phyloP scores from a whole-genome alignment of 495 filamentous ascomycete genomes.

The Elasticomyces elasticus region DNA sequence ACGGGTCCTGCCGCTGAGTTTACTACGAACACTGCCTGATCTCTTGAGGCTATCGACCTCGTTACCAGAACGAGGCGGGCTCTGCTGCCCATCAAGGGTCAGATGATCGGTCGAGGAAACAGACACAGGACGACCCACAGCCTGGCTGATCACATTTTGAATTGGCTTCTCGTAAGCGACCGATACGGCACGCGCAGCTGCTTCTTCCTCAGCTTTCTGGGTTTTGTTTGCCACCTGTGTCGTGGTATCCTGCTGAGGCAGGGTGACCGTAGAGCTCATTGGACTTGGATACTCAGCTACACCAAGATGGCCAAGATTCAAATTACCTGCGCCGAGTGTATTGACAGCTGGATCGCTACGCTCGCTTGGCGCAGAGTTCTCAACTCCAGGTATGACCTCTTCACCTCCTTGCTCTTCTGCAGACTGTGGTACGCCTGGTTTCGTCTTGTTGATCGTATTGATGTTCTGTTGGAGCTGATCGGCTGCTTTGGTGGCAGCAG shows the following conservation, averaged over 20 bases:
- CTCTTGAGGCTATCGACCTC: slow-evolving; percentile 62
- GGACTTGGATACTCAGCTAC: slow-evolving; percentile 47
- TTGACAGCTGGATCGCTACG: slow-evolving; percentile 57
- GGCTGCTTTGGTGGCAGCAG: slow-evolving; percentile 90
- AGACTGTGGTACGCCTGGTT: not conserved
- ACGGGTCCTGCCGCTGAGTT: slow-evolving; percentile 49
- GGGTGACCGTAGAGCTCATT: slow-evolving; percentile 39
- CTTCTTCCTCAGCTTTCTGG: slow-evolving; percentile 47
- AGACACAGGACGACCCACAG: slow-evolving; percentile 23
- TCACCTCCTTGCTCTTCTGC: slow-evolving; percentile 32
- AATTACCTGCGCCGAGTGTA: slow-evolving; percentile 78
- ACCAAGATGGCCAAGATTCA: slow-evolving; percentile 75
- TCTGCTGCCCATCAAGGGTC: slow-evolving; percentile 23
- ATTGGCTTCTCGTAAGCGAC: slow-evolving; percentile 48
- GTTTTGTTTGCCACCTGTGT: slow-evolving; percentile 38
- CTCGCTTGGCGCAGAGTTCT: slow-evolving; percentile 23
- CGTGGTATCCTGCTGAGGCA: slow-evolving; percentile 34
- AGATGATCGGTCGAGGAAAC: slow-evolving; percentile 23
- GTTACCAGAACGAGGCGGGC: slow-evolving; percentile 52
- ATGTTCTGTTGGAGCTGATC: slow-evolving; percentile 73
- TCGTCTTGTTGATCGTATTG: slow-evolving; percentile 38
- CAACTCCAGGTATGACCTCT: slow-evolving; percentile 29
- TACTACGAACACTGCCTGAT: slow-evolving; percentile 74
- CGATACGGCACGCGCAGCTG: slow-evolving; percentile 49
- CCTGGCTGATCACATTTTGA: slow-evolving; percentile 13